These are phyloP conservation scores for Achaetomiella virescens DNA, from an alignment of 495 filamentous ascomycete species.

Conservation along the genomic window DNA sequence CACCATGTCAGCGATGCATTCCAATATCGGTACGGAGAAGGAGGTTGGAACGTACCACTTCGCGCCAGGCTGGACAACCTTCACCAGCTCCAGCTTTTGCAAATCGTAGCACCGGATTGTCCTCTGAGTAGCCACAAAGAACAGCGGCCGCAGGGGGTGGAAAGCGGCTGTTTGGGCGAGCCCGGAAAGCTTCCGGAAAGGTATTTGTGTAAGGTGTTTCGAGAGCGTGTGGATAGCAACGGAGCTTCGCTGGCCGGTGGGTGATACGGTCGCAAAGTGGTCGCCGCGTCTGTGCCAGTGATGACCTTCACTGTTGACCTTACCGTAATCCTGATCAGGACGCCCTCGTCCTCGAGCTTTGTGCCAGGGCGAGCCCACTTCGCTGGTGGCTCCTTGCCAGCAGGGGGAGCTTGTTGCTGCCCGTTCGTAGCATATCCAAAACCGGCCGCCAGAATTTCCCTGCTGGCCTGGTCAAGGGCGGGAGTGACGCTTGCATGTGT, in stretches of 20 bases:
- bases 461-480: constrained; percentile 58
- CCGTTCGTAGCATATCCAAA: constrained; percentile 81
- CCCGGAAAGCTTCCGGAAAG: constrained; percentile 81
- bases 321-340: constrained; percentile 72
- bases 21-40: not conserved
- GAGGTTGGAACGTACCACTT: constrained; percentile 36
- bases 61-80: constrained; percentile 85
- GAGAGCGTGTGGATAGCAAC: constrained; percentile 93
- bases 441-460: constrained; percentile 73
- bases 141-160: constrained; percentile 85
- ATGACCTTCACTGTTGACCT: constrained; percentile 81
- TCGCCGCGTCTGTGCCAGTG: constrained; percentile 90
- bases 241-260: constrained; percentile 67
- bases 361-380: constrained; percentile 76
- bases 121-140: constrained; percentile 93
- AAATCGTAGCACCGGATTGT: constrained; percentile 90
- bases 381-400: constrained; percentile 66
- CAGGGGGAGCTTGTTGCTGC: constrained; percentile 50
- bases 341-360: constrained; percentile 67
- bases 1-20: constrained; percentile 7
- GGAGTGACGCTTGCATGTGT: constrained; percentile 29
- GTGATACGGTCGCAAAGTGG: constrained; percentile 89
- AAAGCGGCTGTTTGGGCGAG: constrained; percentile 86
- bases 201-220: constrained; percentile 89
- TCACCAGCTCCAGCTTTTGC: constrained; percentile 77